These are phyloP conservation scores for Rosa chinensis DNA, from an alignment of 306 rosid genomes.

Conservation along the genomic window DNA sequence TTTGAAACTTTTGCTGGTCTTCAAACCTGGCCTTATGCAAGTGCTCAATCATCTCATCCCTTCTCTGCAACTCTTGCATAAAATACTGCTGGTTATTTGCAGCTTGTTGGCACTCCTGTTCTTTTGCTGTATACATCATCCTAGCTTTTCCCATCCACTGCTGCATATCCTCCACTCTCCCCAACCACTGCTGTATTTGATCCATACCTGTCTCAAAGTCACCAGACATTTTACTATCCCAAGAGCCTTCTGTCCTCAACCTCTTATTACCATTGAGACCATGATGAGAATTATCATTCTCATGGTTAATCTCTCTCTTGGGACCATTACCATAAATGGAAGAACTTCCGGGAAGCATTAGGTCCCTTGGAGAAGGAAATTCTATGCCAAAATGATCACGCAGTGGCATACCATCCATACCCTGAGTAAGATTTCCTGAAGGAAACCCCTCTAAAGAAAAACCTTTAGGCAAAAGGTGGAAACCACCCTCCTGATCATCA, in stretches of 20 bases:
- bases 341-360: conserved; percentile 48
- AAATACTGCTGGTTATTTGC: conserved; percentile 50
- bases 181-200: conserved; percentile 55
- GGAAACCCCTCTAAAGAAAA: conserved; percentile 59
- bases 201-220: conserved; percentile 64
- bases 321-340: conserved; percentile 64
- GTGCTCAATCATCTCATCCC: conserved; percentile 51
- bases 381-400: conserved; percentile 54
- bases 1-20: conserved; percentile 64
- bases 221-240: conserved; percentile 47
- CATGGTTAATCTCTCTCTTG: conserved; percentile 65
- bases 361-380: conserved; percentile 66
- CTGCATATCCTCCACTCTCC: conserved; percentile 21
- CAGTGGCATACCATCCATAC: conserved; percentile 71
- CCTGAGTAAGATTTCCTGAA: conserved; percentile 58
- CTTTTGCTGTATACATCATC: conserved; percentile 56
- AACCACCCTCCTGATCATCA: conserved; percentile 53
- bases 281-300: conserved; percentile 50
- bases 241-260: conserved; percentile 56
- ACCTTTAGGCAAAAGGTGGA: conserved; percentile 56
- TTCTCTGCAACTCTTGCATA: conserved; percentile 65
- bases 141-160: conserved; percentile 68
- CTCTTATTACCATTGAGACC: conserved; percentile 63
- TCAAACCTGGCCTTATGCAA: conserved; percentile 63
- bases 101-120: conserved; percentile 53